A percentile compares a stretch with the other conserved stretches of the same genome.
phyloP scores from a whole-genome alignment of 1,139 yeast species.

The Magnusiomyces sp. region DNA sequence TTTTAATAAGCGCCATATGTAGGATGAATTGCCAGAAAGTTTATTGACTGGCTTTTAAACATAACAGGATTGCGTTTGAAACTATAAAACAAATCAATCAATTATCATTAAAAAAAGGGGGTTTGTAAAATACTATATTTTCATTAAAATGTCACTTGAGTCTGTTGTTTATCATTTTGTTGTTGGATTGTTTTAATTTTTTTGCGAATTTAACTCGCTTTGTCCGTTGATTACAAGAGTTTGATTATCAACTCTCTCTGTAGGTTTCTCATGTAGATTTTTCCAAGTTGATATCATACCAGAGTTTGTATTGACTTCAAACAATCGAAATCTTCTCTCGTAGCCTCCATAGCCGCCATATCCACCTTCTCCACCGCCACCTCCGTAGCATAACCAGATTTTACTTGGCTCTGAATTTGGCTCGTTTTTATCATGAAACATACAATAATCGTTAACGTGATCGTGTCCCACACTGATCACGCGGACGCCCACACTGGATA shows the following conservation, averaged over 20 bases:
- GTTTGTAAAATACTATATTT: too few species aligned
- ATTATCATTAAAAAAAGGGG: too few species aligned
- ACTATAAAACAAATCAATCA: too few species aligned
- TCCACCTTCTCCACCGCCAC: constrained; percentile 91
- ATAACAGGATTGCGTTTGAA: too few species aligned
- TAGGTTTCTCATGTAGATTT: constrained; percentile 39
- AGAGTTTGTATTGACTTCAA: constrained; percentile 49
- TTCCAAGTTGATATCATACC: constrained; percentile 67
- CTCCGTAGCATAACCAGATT: constrained; percentile 89
- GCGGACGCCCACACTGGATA: constrained; percentile 57
- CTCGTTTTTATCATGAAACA: constrained; percentile 36
- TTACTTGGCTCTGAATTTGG: constrained; percentile 32
- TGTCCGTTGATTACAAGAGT: constrained; percentile 45
- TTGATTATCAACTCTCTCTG: constrained; percentile 47
- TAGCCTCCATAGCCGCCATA: constrained; percentile 88
- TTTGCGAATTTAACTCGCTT: neutral
- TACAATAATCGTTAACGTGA: constrained; percentile 87
- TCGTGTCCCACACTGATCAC: constrained; percentile 86
- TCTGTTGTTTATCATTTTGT: too few species aligned
- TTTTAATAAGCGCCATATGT: too few species aligned
- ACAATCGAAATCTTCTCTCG: constrained; percentile 63
- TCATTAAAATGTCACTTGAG: too few species aligned
- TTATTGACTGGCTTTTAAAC: too few species aligned
- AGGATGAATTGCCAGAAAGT: too few species aligned
- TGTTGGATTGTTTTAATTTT: too few species aligned